phyloP scores from a whole-genome alignment of 116 monocot species.

The Cymodocea nodosa region DNA sequence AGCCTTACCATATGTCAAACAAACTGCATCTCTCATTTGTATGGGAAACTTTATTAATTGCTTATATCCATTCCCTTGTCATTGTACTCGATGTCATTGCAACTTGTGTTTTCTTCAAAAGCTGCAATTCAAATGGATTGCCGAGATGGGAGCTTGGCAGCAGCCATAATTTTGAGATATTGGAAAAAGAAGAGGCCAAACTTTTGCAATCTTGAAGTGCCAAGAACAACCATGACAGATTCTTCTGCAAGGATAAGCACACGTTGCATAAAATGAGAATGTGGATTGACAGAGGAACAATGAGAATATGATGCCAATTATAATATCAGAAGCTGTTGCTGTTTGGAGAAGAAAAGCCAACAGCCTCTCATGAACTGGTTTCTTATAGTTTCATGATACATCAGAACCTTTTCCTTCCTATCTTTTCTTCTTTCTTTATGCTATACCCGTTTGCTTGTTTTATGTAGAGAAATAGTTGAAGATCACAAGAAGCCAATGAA shows the following conservation, averaged over 20 bases:
- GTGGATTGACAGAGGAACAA: no score
- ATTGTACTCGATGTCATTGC: conserved; percentile 53
- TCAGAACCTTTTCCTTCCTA: no score
- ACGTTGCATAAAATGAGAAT: no score
- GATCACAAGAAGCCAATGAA: no score
- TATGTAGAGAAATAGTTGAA: no score
- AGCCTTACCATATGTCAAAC: conserved; percentile 14
- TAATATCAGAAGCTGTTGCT: no score
- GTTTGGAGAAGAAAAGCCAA: no score
- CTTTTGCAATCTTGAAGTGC: conserved; percentile 1
- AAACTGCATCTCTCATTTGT: conserved; percentile 10
- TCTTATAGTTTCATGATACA: no score
- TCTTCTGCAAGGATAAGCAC: neutral
- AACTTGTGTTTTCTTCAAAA: conserved; percentile 44
- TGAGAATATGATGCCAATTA: no score
- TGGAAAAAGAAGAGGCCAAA: conserved; percentile 17
- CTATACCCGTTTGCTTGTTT: no score
- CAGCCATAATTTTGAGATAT: neutral
- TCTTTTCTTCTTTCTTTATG: no score
- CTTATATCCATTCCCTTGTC: conserved; percentile 50
- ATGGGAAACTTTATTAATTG: conserved; percentile 41
- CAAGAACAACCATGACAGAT: conserved; percentile 5
- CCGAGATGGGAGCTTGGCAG: neutral
- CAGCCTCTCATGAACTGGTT: no score
- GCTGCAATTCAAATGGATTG: conserved; percentile 10